A percentile compares a stretch with the other conserved stretches of the same genome.
Evolutionary conservation across 2,329 filamentous ascomycete genomes (phyloP).

Genomic region (Sporothrix luriei): DNA sequence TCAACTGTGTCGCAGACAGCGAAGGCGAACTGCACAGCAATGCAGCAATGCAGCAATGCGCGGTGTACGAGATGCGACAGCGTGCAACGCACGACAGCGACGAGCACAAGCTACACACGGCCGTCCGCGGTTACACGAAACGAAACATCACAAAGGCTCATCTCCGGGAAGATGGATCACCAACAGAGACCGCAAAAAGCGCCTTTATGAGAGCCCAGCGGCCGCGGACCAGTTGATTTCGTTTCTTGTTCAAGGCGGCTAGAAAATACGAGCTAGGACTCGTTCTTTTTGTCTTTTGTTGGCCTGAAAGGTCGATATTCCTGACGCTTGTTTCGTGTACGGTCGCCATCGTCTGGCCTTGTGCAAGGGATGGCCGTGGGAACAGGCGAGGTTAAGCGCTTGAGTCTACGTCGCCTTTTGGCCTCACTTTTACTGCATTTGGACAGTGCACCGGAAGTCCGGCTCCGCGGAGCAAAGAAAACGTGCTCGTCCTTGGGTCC

Average conservation of each 20-base stretch:
- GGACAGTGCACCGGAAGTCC: background rate
- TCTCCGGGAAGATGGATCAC: background rate
- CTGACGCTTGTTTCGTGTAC: background rate
- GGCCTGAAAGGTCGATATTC: background rate
- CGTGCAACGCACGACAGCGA: too few relatives aligned
- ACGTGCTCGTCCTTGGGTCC: background rate
- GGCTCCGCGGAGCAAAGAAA: background rate
- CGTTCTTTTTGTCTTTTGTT: too few relatives aligned
- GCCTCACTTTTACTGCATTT: background rate
- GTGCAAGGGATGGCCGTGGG: background rate
- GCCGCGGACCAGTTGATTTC: background rate
- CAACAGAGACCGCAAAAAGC: background rate
- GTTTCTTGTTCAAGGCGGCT: background rate
- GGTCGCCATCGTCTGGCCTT: conserved; percentile 5
- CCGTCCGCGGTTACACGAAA: background rate
- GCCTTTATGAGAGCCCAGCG: background rate
- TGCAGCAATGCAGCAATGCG: too few relatives aligned
- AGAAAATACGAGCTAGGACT: background rate
- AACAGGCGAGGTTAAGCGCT: background rate
- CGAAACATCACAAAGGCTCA: background rate
- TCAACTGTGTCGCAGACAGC: background rate
- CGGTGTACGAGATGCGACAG: background rate
- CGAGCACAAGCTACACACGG: background rate
- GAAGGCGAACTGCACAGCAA: too few relatives aligned
- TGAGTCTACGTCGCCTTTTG: background rate